A percentile compares a stretch with the other conserved stretches of the same genome.
These are phyloP conservation scores for Vinca minor DNA, from an alignment of 257 asterid genomes.

Conservation along the genomic window DNA sequence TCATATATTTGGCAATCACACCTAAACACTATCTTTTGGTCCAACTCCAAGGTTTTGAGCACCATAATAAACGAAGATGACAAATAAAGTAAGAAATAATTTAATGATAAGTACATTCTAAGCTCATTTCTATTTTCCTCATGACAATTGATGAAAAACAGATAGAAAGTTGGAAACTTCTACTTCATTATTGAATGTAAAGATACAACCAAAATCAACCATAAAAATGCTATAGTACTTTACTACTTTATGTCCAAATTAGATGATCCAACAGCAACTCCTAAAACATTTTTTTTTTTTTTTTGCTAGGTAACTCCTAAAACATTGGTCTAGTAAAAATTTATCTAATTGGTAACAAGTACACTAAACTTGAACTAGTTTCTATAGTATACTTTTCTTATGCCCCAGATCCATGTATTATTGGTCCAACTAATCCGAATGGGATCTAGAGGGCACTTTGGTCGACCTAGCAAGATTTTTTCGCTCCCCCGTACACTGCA, in stretches of 20 bases:
- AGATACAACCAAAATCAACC: neutral
- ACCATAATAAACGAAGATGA: neutral
- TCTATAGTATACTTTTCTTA: neutral
- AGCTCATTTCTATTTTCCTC: neutral
- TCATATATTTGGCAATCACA: neutral
- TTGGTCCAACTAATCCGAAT: too few species aligned
- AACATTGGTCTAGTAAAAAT: neutral
- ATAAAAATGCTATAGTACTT: neutral
- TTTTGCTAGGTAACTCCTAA: too few species aligned
- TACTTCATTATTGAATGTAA: neutral
- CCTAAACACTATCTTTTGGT: neutral
- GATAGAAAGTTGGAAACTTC: neutral
- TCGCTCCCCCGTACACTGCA: too few species aligned
- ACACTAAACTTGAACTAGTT: neutral
- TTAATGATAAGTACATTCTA: neutral
- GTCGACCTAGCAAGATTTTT: too few species aligned
- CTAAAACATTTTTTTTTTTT: too few species aligned
- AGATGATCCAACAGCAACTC: neutral
- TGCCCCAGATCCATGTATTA: too few species aligned
- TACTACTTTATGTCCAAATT: neutral
- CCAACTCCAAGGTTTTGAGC: neutral
- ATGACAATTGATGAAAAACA: neutral
- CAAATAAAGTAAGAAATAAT: neutral
- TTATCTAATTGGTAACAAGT: neutral
- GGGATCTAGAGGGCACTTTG: too few species aligned